A percentile compares a stretch with the other conserved stretches of the same genome.
phyloP scores from a whole-genome alignment of 805 yeast genomes.

The Starmerella roubikii region DNA sequence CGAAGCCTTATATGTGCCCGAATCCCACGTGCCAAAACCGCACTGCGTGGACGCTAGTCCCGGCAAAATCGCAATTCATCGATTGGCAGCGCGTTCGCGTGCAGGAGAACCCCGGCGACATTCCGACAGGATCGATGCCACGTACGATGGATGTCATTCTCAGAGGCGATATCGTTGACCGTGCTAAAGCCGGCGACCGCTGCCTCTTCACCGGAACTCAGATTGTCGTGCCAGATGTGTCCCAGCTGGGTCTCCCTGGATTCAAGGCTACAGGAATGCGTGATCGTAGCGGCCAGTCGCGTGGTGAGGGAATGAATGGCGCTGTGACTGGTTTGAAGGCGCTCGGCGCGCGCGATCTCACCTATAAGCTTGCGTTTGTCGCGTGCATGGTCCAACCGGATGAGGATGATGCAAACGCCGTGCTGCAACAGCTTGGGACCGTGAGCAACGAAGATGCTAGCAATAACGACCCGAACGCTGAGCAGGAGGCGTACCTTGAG shows the following conservation, averaged over 20 bases:
- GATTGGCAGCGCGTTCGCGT: conserved; percentile 96
- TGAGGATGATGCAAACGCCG: conserved; percentile 12
- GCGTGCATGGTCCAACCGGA: conserved; percentile 81
- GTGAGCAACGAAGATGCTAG: conserved; percentile 31
- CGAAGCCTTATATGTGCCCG: conserved; percentile 89
- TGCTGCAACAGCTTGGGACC: conserved; percentile 7
- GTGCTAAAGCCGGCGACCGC: conserved; percentile 95
- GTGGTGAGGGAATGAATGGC: conserved; percentile 57
- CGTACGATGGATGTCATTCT: conserved; percentile 84
- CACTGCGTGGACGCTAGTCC: conserved; percentile 69
- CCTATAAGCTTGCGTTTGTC: conserved; percentile 79
- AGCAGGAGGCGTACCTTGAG: conserved; percentile 68
- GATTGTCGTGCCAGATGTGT: conserved; percentile 85
- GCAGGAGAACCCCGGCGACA: conserved; percentile 92
- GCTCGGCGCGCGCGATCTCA: conserved; percentile 87
- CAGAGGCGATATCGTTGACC: conserved; percentile 87
- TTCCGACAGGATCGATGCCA: conserved; percentile 98
- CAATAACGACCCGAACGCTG: conserved; percentile 52
- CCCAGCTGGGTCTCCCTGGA: conserved; percentile 91
- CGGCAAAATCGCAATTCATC: conserved; percentile 70
- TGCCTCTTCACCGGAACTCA: conserved; percentile 89
- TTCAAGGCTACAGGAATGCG: conserved; percentile 72
- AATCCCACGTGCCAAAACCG: conserved; percentile 80
- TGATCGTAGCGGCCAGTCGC: conserved; percentile 44
- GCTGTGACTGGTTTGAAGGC: conserved; percentile 83